These are phyloP conservation scores for Ustilago vetiveriae DNA, from an alignment of 1,284 basidiomycete genomes.

Conservation along the genomic window DNA sequence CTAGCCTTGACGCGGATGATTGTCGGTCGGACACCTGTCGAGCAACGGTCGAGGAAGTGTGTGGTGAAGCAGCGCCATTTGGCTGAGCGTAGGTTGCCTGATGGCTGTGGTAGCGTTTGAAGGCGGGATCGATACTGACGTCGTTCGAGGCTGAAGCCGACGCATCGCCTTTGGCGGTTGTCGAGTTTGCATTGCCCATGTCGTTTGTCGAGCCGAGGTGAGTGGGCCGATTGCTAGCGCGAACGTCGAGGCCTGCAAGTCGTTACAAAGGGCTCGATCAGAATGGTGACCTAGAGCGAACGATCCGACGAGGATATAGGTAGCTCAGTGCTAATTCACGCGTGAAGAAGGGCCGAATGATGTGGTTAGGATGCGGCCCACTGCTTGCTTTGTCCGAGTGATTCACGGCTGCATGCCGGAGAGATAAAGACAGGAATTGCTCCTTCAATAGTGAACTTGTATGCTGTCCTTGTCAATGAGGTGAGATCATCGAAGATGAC, in stretches of 20 bases:
- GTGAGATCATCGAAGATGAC: too few species aligned
- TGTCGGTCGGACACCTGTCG: conserved; percentile 12
- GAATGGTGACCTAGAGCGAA: too few species aligned
- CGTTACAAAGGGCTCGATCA: too few species aligned
- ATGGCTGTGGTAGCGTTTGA: conserved; percentile 31
- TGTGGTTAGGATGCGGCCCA: neutral
- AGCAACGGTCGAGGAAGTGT: conserved; percentile 2
- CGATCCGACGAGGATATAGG: neutral
- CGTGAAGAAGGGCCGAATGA: too few species aligned
- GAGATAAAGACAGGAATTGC: neutral
- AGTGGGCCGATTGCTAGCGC: too few species aligned
- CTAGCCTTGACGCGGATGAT: conserved; percentile 9
- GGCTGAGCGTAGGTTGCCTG: conserved; percentile 1
- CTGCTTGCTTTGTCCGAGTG: neutral
- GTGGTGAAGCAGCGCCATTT: neutral
- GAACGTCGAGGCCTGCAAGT: too few species aligned
- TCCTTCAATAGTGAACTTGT: neutral
- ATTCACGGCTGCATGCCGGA: conserved; percentile 15
- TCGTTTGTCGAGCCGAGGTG: too few species aligned
- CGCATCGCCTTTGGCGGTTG: conserved; percentile 18
- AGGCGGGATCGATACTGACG: conserved; percentile 7
- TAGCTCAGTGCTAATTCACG: too few species aligned
- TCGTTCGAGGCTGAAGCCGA: conserved; percentile 5
- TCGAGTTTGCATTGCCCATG: conserved; percentile 47
- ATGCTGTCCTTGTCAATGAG: neutral